Conservation (phyloP, 345 rosid species). For the Erysimum cheiranthoides region DNA sequence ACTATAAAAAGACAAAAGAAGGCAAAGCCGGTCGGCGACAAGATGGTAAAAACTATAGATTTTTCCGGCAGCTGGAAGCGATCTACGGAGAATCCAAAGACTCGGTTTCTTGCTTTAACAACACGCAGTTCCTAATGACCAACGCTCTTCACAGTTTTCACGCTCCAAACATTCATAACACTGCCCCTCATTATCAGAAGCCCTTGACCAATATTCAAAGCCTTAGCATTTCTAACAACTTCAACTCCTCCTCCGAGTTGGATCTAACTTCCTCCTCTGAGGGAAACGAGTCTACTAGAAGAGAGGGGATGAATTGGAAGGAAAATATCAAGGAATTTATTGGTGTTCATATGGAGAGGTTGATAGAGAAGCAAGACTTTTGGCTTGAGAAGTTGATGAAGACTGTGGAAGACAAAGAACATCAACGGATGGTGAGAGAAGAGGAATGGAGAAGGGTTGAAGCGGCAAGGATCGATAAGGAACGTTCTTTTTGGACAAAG, state of each 20-base stretch:
- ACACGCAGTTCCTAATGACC: slow-evolving; percentile 42
- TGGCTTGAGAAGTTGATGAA: slow-evolving; percentile 76
- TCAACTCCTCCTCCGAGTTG: slow-evolving; percentile 56
- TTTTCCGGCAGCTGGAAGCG: slow-evolving; percentile 91
- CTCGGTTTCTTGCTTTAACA: slow-evolving; percentile 41
- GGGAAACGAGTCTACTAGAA: slow-evolving; percentile 52
- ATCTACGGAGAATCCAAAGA: slow-evolving; percentile 70
- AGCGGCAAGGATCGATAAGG: slow-evolving; percentile 61
- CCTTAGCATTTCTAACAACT: slow-evolving; percentile 64
- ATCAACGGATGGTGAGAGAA: slow-evolving; percentile 65
- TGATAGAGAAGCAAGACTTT: slow-evolving; percentile 75
- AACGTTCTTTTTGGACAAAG: slow-evolving; percentile 73
- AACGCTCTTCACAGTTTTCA: slow-evolving; percentile 44
- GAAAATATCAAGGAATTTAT: slow-evolving; percentile 73
- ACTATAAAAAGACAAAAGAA: slow-evolving; percentile 93
- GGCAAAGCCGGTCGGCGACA: slow-evolving; percentile 84
- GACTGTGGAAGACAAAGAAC: slow-evolving; percentile 71
- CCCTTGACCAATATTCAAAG: slow-evolving; percentile 47
- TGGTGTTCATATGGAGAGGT: slow-evolving; percentile 68
- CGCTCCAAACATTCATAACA: slow-evolving; percentile 4
- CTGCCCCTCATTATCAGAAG: slow-evolving; percentile 10
- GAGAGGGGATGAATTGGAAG: slow-evolving; percentile 57
- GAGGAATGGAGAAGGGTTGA: slow-evolving; percentile 83
- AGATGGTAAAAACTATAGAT: slow-evolving; percentile 92
- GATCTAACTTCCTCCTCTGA: slow-evolving; percentile 60